These are phyloP conservation scores for Coemansia sp. DNA, from an alignment of 192 early-diverging fungal species.

Conservation along the genomic window DNA sequence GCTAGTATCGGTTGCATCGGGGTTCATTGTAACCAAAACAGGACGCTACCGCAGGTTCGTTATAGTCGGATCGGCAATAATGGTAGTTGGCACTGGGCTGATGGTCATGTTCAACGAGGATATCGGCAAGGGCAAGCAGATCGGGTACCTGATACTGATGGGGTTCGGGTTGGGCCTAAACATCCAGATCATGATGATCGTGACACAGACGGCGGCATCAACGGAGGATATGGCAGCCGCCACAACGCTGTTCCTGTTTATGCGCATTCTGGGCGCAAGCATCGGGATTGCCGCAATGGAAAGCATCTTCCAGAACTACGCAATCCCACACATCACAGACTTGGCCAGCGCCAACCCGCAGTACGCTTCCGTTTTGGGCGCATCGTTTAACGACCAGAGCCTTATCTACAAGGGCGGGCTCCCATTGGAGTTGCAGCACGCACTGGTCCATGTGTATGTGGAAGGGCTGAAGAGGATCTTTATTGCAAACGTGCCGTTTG, in stretches of 20 bases:
- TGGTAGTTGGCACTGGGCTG: slow-evolving; percentile 60
- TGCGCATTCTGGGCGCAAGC: slow-evolving; percentile 62
- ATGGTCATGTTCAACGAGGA: slow-evolving; percentile 60
- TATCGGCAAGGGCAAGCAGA: slow-evolving; percentile 53
- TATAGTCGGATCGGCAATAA: slow-evolving; percentile 58
- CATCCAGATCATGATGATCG: slow-evolving; percentile 66
- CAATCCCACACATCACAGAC: slow-evolving; percentile 22
- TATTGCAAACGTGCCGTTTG: slow-evolving; percentile 60
- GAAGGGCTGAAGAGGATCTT: slow-evolving; percentile 58
- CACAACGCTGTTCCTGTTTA: slow-evolving; percentile 68
- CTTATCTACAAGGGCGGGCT: slow-evolving; percentile 40
- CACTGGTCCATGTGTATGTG: slow-evolving; percentile 57
- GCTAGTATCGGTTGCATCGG: slow-evolving; percentile 58
- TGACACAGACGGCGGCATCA: slow-evolving; percentile 65
- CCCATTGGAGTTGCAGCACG: slow-evolving; percentile 24
- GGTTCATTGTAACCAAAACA: slow-evolving; percentile 56
- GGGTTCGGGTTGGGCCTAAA: slow-evolving; percentile 63
- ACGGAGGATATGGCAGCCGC: slow-evolving; percentile 64
- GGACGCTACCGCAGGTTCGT: slow-evolving; percentile 58
- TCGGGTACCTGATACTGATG: slow-evolving; percentile 58
- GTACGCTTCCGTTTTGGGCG: slow-evolving; percentile 13
- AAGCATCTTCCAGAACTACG: slow-evolving; percentile 58
- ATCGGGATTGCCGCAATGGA: slow-evolving; percentile 64
- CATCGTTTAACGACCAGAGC: slow-evolving; percentile 38
- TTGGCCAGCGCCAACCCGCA: slow-evolving; percentile 21